Evolutionary conservation across 257 asterid genomes (phyloP).

Genomic region (Misopates orontium): DNA sequence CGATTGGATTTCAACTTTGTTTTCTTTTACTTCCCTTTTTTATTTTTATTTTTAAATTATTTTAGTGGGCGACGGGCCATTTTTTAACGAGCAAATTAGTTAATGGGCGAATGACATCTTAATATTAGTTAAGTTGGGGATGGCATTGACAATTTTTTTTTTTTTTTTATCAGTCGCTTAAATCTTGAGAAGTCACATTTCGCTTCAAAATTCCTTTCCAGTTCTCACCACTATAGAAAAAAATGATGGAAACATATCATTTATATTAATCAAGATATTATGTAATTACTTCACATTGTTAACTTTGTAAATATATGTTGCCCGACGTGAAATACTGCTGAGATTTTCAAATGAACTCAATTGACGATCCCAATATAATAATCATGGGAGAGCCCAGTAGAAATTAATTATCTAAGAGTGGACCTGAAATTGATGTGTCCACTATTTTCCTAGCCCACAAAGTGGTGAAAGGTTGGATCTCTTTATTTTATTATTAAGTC

Average conservation of each 20-base stretch:
- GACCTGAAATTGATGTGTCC: neutral
- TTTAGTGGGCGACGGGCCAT: neutral
- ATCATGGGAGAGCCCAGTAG: neutral
- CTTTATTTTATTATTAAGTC: neutral
- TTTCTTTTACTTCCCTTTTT: neutral
- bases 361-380: neutral
- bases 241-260: neutral
- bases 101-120: too few species aligned
- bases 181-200: neutral
- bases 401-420: neutral
- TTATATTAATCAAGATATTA: too few species aligned
- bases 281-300: too few species aligned
- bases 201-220: neutral
- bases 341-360: neutral
- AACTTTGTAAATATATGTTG: too few species aligned
- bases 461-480: neutral
- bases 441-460: neutral
- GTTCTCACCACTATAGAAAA: too few species aligned
- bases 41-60: neutral
- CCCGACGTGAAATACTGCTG: neutral
- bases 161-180: too few species aligned
- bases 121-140: too few species aligned
- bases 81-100: neutral
- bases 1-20: neutral
- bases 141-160: too few species aligned